Evolutionary conservation across 345 rosid species (phyloP).

Genomic region (Rhodomyrtus tomentosa): DNA sequence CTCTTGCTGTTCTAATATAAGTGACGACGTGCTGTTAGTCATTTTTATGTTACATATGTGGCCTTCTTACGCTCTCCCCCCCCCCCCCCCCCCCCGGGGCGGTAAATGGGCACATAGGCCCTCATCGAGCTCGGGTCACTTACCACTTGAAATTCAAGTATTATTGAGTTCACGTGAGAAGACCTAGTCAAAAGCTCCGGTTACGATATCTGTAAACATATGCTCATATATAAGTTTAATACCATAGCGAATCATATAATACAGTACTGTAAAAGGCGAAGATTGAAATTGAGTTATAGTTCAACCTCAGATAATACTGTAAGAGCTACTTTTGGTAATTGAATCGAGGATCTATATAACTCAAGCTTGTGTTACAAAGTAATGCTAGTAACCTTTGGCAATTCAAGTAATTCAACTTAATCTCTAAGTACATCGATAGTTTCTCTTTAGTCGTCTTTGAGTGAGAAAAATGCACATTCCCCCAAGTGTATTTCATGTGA

Average conservation of each 20-base stretch:
- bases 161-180: background rate
- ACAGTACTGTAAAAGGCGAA: background rate
- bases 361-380: background rate
- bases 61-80: background rate
- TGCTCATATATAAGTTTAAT: background rate
- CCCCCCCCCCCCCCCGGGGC: too few species aligned
- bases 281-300: background rate
- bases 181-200: background rate
- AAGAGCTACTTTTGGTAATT: background rate
- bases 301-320: background rate
- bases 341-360: background rate
- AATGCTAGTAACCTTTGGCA: background rate
- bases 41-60: background rate
- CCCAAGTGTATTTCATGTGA: background rate
- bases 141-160: background rate
- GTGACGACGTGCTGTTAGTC: background rate
- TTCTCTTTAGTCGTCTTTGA: background rate
- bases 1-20: background rate
- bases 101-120: background rate
- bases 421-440: background rate
- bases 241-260: background rate
- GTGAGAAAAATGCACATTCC: background rate
- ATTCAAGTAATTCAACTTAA: background rate
- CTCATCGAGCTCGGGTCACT: background rate
- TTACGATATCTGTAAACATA: background rate